Evolutionary conservation across 768 basidiomycete species (phyloP).

Genomic region (Fomitopsis pulvina): DNA sequence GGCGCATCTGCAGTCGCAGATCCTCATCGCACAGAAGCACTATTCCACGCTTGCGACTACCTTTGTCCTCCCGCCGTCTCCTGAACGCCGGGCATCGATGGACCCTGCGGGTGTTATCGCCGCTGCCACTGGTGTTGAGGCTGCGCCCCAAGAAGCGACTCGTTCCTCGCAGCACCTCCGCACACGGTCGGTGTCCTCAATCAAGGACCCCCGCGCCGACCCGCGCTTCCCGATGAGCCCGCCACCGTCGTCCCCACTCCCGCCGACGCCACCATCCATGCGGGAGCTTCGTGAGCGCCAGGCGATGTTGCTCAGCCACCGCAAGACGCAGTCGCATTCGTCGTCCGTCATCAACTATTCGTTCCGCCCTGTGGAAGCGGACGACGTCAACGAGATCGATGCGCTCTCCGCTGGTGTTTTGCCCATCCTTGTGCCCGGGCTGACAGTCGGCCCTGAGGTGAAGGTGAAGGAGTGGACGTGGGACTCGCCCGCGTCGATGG

Average conservation of each 20-base stretch:
- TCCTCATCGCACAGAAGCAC: slow-evolving; percentile 70
- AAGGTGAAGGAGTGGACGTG: slow-evolving; percentile 34
- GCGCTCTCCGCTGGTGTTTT: slow-evolving; percentile 63
- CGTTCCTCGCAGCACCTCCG: slow-evolving; percentile 41
- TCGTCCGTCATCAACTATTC: slow-evolving; percentile 58
- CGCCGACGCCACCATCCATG: slow-evolving; percentile 69
- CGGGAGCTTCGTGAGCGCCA: slow-evolving; percentile 45
- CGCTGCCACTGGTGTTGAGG: slow-evolving; percentile 19
- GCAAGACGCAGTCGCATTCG: slow-evolving; percentile 43
- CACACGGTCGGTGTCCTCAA: slow-evolving; percentile 51
- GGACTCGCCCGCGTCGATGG: slow-evolving; percentile 7
- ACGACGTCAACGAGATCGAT: slow-evolving; percentile 57
- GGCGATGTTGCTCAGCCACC: slow-evolving; percentile 48
- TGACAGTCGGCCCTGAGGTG: slow-evolving; percentile 51
- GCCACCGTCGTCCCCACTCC: slow-evolving; percentile 63
- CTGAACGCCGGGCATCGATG: slow-evolving; percentile 28
- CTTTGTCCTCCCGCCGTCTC: slow-evolving; percentile 45
- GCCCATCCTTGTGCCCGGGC: slow-evolving; percentile 60
- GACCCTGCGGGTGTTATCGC: slow-evolving; percentile 29
- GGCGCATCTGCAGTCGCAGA: slow-evolving; percentile 42
- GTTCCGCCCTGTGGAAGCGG: slow-evolving; percentile 47
- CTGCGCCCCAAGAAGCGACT: slow-evolving; percentile 9
- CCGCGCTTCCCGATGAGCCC: slow-evolving; percentile 31
- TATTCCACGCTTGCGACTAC: slow-evolving; percentile 68
- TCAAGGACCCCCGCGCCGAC: slow-evolving; percentile 23